Evolutionary conservation across 306 rosid species (phyloP).

Genomic region (Trichosanthes truncata): DNA sequence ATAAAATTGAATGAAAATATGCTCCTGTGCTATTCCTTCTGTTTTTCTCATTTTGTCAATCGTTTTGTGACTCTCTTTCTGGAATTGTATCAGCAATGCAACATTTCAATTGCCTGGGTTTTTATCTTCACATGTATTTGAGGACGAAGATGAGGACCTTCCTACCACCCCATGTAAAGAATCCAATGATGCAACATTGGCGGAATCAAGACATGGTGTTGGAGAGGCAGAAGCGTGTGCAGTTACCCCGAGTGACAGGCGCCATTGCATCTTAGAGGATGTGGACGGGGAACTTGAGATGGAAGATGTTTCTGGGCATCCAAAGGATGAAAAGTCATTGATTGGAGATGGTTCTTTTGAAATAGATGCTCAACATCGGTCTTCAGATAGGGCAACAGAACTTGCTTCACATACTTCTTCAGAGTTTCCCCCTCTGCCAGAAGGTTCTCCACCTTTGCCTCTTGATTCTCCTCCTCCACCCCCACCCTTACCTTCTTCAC

Average conservation of each 20-base stretch:
- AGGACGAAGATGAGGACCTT: slow-evolving; percentile 74
- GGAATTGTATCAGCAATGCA: slow-evolving; percentile 63
- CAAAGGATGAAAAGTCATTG: slow-evolving; percentile 58
- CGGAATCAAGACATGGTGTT: slow-evolving; percentile 27
- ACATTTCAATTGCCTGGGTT: slow-evolving; percentile 94
- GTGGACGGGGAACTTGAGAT: slow-evolving; percentile 97
- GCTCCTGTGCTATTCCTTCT: neutral
- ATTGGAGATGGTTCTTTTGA: slow-evolving; percentile 31
- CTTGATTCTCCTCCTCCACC: slow-evolving; percentile 83
- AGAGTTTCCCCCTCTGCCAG: slow-evolving; percentile 42
- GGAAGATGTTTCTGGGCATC: slow-evolving; percentile 97
- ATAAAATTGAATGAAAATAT: neutral
- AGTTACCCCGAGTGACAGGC: slow-evolving; percentile 81
- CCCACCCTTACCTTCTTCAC: slow-evolving; percentile 93
- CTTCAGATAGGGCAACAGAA: slow-evolving; percentile 31
- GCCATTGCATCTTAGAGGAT: slow-evolving; percentile 90
- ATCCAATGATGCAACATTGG: slow-evolving; percentile 34
- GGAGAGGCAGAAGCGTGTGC: slow-evolving; percentile 64
- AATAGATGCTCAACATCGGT: slow-evolving; percentile 33
- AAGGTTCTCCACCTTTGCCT: slow-evolving; percentile 93
- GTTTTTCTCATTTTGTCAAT: neutral
- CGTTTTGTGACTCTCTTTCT: slow-evolving; percentile 1
- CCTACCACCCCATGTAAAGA: slow-evolving; percentile 46
- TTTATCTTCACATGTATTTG: slow-evolving; percentile 65
- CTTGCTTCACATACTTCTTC: slow-evolving; percentile 28